A percentile compares a stretch with the other conserved stretches of the same genome.
Evolutionary conservation across 2,329 filamentous ascomycete species (phyloP).

Genomic region (Trichoderma citrinoviride): DNA sequence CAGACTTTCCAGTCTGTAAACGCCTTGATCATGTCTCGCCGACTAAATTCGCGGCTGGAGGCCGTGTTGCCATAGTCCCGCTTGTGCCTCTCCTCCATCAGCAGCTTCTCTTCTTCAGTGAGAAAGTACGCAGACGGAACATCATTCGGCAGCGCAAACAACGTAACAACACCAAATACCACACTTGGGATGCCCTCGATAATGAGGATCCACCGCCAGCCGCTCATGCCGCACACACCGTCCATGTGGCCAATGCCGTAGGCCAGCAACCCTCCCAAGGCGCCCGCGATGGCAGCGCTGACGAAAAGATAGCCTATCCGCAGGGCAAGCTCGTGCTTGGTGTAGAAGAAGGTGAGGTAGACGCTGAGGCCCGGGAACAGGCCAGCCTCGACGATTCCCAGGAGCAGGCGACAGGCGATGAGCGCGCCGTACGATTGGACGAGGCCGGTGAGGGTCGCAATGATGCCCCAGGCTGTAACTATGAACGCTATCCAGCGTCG

Average conservation of each 20-base stretch:
- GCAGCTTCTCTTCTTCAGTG: conserved; percentile 58
- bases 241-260: conserved; percentile 73
- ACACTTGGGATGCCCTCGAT: conserved; percentile 48
- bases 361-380: conserved; percentile 67
- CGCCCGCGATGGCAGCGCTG: conserved; percentile 67
- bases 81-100: conserved; percentile 48
- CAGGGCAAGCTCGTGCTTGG: conserved; percentile 67
- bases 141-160: conserved; percentile 39
- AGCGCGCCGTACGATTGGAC: conserved; percentile 63
- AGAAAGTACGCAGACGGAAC: conserved; percentile 59
- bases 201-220: conserved; percentile 72
- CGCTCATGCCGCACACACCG: conserved; percentile 59
- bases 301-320: conserved; percentile 73
- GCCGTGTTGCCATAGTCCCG: conserved; percentile 49
- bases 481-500: conserved; percentile 65
- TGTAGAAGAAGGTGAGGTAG: conserved; percentile 76
- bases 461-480: conserved; percentile 61
- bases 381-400: conserved; percentile 67
- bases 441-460: conserved; percentile 68
- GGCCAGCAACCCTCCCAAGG: conserved; percentile 68
- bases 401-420: conserved; percentile 65
- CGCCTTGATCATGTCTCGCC: conserved; percentile 62
- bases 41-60: conserved; percentile 47
- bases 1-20: conserved; percentile 76
- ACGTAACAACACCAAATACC: conserved; percentile 36